Base-by-base conservation (phyloP, 139 green algal species). In the Zygnema cylindricum region DNA sequence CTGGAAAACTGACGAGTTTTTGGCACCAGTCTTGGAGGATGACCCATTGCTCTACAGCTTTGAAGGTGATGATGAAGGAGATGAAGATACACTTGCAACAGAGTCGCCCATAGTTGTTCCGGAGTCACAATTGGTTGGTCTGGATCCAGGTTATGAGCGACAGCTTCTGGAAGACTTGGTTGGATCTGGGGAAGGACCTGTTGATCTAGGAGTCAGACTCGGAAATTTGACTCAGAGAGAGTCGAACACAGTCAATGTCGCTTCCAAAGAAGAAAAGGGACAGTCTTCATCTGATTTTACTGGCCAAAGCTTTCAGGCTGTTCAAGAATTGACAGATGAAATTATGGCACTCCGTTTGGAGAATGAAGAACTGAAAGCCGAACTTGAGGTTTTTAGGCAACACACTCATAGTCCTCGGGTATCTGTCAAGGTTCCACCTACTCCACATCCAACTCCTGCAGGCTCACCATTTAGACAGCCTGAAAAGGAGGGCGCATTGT, bases 41-140 rank as follows among this genome's bases (percentile, higher is more conserved):
- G 85, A 90, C 55, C 77, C 85, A 25, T 21, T 90, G 43, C 43
- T 90, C 35, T 90, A 82, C 85, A 90, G 85, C 49, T 43, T 90
- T 35, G 85, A 90, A 25, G 76, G 77, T 25, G 84, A 88, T 21
- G 84, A 89, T 40, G 84, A 89, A 0, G 84, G 32, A 22, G 25
- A 25, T 38, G 42, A n/a, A 35, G 84, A 89, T 16, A 71, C n/a
- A 41, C 40, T 11, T 1, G 38, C 76, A n/a, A 41, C n/a, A 3
- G 38, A 30, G 23, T 55, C 35, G 36, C n/a, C 21, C 23, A n/a
- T 38, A 79, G 38, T 42, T 54, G 38, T 33, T 81, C 49, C 78
- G 69, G 78, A 22, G 23, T 43, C 3, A 25, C 21, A n/a, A 35
- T 41, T 21, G 55, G 78, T 25, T 1, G 22, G 7, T 76, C 49